These are phyloP conservation scores for Cucumis sativus DNA, from an alignment of 306 rosid species.

Conservation along the genomic window DNA sequence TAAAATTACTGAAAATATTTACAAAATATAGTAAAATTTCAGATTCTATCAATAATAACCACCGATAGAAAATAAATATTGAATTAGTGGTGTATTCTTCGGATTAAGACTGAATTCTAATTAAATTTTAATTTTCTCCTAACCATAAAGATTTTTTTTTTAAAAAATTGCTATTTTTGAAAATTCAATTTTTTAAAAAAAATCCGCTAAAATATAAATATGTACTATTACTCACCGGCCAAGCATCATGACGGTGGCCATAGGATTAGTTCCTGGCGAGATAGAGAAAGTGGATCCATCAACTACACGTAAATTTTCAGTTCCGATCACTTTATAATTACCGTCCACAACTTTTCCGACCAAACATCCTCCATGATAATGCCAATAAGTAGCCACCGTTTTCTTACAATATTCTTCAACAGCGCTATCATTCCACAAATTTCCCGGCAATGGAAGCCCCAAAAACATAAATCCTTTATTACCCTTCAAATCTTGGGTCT, in stretches of 20 bases:
- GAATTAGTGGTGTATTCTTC: no score
- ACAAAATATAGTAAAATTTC: no score
- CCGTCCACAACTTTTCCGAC: constrained; percentile 19
- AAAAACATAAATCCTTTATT: neutral
- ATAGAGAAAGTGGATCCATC: constrained; percentile 6
- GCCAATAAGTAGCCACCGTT: constrained; percentile 14
- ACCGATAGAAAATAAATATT: no score
- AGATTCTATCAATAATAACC: no score
- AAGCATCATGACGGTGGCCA: constrained; percentile 19
- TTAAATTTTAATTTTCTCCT: no score
- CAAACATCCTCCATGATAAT: constrained; percentile 20
- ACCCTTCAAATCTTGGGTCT: neutral
- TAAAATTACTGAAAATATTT: no score
- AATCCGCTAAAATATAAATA: no score
- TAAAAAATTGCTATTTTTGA: no score
- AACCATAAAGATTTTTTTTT: no score
- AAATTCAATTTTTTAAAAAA: no score
- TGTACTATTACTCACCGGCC: constrained; percentile 13
- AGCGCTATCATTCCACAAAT: neutral
- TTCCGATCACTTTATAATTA: constrained; percentile 10
- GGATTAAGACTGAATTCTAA: no score
- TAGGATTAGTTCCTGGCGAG: constrained; percentile 22
- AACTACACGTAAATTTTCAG: constrained; percentile 6
- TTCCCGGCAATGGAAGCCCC: neutral
- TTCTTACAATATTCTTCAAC: neutral